Conservation (phyloP, 495 filamentous ascomycete species). For the Elasticomyces elasticus region DNA sequence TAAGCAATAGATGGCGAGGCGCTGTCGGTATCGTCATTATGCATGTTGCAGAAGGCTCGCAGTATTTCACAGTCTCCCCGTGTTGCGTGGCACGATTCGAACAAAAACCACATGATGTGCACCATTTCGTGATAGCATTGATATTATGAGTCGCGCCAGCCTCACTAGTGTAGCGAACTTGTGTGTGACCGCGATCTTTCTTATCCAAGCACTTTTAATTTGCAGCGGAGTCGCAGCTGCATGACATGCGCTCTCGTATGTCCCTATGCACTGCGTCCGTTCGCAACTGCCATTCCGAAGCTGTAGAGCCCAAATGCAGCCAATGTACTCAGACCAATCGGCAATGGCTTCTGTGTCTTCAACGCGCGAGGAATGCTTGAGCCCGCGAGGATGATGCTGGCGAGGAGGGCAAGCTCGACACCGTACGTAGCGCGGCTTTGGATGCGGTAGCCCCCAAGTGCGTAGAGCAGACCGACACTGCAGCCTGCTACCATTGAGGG, state of each 20-base stretch:
- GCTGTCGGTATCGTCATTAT: background rate
- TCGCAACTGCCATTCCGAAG: constrained; percentile 47
- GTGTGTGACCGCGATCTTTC: too few relatives aligned
- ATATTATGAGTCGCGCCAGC: background rate
- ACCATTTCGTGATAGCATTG: too few relatives aligned
- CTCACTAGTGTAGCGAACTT: too few relatives aligned
- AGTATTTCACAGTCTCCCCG: background rate
- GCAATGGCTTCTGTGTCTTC: constrained; percentile 64
- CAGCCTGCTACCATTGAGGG: constrained; percentile 77
- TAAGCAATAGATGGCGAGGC: background rate
- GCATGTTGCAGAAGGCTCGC: background rate
- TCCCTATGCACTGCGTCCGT: background rate
- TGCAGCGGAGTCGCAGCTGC: too few relatives aligned
- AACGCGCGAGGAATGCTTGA: constrained; percentile 76
- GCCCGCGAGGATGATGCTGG: constrained; percentile 70
- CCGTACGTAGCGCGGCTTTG: constrained; percentile 39
- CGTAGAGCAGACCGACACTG: constrained; percentile 65
- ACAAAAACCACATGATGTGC: too few relatives aligned
- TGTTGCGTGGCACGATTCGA: too few relatives aligned
- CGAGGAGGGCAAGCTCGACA: constrained; percentile 44
- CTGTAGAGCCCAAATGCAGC: constrained; percentile 49
- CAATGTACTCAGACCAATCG: constrained; percentile 57
- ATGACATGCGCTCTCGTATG: too few relatives aligned
- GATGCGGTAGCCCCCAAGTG: constrained; percentile 60
- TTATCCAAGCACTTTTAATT: too few relatives aligned